Evolutionary conservation across 2,329 filamentous ascomycete genomes (phyloP).

Genomic region (Madurella mycetomatis): DNA sequence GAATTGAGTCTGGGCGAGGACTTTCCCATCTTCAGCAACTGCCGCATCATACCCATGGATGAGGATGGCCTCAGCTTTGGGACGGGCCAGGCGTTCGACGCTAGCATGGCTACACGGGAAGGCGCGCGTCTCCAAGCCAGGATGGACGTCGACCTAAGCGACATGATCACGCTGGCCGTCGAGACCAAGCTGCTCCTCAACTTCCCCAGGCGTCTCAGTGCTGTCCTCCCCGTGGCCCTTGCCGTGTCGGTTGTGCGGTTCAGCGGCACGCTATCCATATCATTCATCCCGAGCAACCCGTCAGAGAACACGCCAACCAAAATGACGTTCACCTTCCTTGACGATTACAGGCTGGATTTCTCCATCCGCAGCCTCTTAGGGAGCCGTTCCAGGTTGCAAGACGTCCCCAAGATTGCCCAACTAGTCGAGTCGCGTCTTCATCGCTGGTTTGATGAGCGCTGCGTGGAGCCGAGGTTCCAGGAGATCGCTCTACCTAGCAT

Average conservation of each 20-base stretch:
- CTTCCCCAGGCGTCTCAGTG: conserved; percentile 84
- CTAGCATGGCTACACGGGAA: conserved; percentile 49
- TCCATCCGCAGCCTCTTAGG: conserved; percentile 76
- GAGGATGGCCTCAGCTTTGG: conserved; percentile 65
- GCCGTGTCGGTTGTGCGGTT: conserved; percentile 91
- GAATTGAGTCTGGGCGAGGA: conserved; percentile 94
- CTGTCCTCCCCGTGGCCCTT: conserved; percentile 85
- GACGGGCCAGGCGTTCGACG: conserved; percentile 47
- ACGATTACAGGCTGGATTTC: conserved; percentile 81
- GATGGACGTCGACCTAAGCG: conserved; percentile 95
- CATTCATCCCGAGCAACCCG: conserved; percentile 76
- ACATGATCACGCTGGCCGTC: conserved; percentile 89
- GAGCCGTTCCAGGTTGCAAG: conserved; percentile 72
- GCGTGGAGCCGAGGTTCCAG: conserved; percentile 80
- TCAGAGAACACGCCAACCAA: conserved; percentile 72
- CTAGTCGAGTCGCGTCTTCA: conserved; percentile 75
- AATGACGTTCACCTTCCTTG: conserved; percentile 89
- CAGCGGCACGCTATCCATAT: conserved; percentile 89
- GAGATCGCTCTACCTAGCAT: conserved; percentile 78
- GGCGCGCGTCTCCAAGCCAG: conserved; percentile 82
- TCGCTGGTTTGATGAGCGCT: conserved; percentile 83
- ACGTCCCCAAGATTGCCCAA: conserved; percentile 85
- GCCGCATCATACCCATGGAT: conserved; percentile 85
- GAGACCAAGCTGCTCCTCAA: conserved; percentile 94
- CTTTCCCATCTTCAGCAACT: conserved; percentile 98